These are phyloP conservation scores for Erigeron philadelphicus DNA, from an alignment of 140 eudicot species.

Conservation along the genomic window DNA sequence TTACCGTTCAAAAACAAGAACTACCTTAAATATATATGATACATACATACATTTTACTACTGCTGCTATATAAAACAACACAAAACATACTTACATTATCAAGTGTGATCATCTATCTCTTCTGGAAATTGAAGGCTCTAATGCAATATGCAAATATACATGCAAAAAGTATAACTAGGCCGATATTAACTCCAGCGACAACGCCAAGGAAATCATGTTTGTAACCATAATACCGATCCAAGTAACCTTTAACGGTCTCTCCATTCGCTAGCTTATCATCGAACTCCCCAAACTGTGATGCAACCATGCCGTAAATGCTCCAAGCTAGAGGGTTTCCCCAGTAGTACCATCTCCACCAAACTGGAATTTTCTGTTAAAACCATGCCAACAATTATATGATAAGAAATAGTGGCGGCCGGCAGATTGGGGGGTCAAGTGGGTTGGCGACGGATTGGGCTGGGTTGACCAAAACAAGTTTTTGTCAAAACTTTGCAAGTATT, in stretches of 20 bases:
- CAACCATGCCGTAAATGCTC: slow-evolving; percentile 58
- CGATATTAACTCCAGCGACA: slow-evolving; percentile 46
- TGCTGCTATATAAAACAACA: not conserved
- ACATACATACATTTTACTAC: too few relatives aligned
- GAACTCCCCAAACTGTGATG: slow-evolving; percentile 61
- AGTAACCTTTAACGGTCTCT: slow-evolving; percentile 34
- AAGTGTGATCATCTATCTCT: slow-evolving; percentile 26
- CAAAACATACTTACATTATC: not conserved
- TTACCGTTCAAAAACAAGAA: not conserved
- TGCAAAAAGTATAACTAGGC: slow-evolving; percentile 35
- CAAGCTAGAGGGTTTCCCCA: slow-evolving; percentile 63
- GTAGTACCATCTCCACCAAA: slow-evolving; percentile 87
- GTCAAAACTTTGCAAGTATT: not conserved
- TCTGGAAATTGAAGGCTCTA: slow-evolving; percentile 53
- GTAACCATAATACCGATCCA: slow-evolving; percentile 46
- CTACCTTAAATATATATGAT: not conserved
- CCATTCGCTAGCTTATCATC: not conserved
- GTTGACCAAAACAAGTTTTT: not conserved
- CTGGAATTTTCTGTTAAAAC: slow-evolving; percentile 49
- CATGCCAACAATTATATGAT: not conserved
- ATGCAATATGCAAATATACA: slow-evolving; percentile 44
- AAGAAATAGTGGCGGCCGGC: not conserved
- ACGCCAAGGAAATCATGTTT: slow-evolving; percentile 50
- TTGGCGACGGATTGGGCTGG: not conserved
- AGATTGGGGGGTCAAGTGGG: not conserved